Conservation (phyloP, 2,329 filamentous ascomycete species). For the Aspergillus awamori region DNA sequence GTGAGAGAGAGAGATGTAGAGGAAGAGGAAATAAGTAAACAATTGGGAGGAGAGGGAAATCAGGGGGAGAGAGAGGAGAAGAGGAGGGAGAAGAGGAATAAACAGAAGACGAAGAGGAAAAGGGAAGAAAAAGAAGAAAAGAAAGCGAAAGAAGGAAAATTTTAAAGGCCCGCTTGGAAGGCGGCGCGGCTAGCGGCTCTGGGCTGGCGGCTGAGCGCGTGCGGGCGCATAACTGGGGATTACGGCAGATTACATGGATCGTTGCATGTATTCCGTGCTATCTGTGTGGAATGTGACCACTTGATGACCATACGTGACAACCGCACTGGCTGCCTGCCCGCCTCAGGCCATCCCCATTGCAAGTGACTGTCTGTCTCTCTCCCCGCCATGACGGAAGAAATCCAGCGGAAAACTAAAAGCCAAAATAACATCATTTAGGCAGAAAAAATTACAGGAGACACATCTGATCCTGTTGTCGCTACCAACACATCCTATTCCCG, state of each 20-base stretch:
- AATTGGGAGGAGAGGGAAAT: constrained; percentile 10
- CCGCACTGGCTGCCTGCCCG: too few relatives aligned
- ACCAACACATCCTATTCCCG: neutral
- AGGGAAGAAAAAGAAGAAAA: constrained; percentile 16
- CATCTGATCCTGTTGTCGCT: neutral
- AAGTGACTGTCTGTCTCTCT: neutral
- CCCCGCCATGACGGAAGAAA: constrained; percentile 33
- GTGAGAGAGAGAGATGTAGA: constrained; percentile 2
- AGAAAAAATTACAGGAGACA: constrained; percentile 23
- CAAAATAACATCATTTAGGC: constrained; percentile 22
- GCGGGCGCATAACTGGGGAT: constrained; percentile 7
- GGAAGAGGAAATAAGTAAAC: constrained; percentile 1
- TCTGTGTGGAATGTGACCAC: neutral
- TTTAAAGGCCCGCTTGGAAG: neutral
- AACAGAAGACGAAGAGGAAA: constrained; percentile 5
- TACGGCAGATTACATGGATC: too few relatives aligned
- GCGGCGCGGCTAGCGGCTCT: constrained; percentile 9
- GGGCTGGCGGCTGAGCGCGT: constrained; percentile 6
- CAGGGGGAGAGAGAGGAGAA: neutral
- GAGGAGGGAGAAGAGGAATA: constrained; percentile 1
- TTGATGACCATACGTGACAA: constrained; percentile 1
- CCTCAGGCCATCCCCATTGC: neutral
- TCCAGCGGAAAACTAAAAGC: constrained; percentile 10
- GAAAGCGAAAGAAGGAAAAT: constrained; percentile 7
- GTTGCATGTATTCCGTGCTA: too few relatives aligned